Evolutionary conservation across 2,329 filamentous ascomycete genomes (phyloP), one percentile per base, ranked within the genome.

Genomic region (Ceratocystis diversiconidia): DNA sequence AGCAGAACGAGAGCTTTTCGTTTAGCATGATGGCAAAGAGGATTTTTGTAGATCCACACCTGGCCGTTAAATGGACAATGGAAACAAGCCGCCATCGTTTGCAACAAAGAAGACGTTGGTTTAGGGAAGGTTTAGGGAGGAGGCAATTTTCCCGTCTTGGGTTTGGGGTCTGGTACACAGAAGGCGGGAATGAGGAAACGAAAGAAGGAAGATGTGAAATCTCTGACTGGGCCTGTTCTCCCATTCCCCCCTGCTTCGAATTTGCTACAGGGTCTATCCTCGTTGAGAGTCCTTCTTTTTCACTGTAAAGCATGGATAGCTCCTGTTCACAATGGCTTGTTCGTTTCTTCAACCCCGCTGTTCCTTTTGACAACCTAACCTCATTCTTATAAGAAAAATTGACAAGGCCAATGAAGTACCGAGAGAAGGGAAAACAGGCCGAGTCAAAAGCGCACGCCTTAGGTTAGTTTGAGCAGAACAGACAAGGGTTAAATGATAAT

Each of bases 21-120:
- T 22, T 5, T 30, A 28, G 28, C 19, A 22, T 12, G 12, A 28
- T 25, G 12, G 15, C 22, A 25, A 57, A 17, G 50, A 28, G 8
- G 28, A 15, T 12, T 28, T 57, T 6, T 1, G 10, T 30, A 15
- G 22, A 57, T 57, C 8, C 19, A 28, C 50, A 30, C 46, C 17
- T 7, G 17, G 8, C 17, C 17, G n/a, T 17, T 50, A 10, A 19
- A 7, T 50, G 17, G 50, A 30, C 50, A 57, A 57, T 57, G 22
- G 50, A 28, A 57, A 57, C 50, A 57, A 57, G 10, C 32, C 28
- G 50, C 4, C 5, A 25, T 28, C 1, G 22, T 22, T 0, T 8
- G 22, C 22, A 57, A 57, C 19, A 10, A 75, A 76, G 46, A 50
- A 19, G 46, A 50, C 22, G 17, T 36, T 36, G 32, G 8, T 36